Evolutionary conservation across 176 grass and related monocot genomes (phyloP).

Genomic region (Canna indica): DNA sequence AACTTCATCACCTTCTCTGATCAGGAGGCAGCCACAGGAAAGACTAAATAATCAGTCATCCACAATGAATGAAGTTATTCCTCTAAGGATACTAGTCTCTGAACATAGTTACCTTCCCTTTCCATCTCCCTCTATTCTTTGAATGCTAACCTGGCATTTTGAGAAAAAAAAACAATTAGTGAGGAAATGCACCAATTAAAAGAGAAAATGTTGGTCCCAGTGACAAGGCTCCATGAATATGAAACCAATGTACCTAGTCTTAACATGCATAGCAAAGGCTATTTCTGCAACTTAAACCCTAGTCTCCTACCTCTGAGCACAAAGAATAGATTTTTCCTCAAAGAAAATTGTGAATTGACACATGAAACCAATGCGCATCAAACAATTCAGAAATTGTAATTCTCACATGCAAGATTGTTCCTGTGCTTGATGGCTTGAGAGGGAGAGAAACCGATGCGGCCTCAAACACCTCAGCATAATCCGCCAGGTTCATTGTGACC

Average conservation of each 20-base stretch:
- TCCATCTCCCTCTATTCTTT: conserved; percentile 61
- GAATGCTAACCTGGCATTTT: conserved; percentile 78
- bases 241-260: too few species aligned
- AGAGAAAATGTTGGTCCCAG: too few species aligned
- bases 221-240: too few species aligned
- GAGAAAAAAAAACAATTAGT: conserved; percentile 12
- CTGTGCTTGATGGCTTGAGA: conserved; percentile 42
- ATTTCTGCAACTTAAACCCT: too few species aligned
- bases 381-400: conserved; percentile 2
- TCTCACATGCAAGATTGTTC: conserved; percentile 79
- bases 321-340: not conserved
- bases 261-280: too few species aligned
- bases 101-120: conserved; percentile 26
- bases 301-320: too few species aligned
- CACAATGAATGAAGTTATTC: not conserved
- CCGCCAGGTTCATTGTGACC: conserved; percentile 57
- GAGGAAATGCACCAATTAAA: not conserved
- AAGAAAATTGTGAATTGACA: not conserved
- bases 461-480: conserved; percentile 74
- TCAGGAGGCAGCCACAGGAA: not conserved
- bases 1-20: conserved; percentile 16
- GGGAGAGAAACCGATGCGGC: conserved; percentile 52
- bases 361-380: not conserved
- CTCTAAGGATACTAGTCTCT: not conserved
- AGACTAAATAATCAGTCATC: not conserved